Evolutionary conservation across 2,329 filamentous ascomycete genomes (phyloP).

Genomic region (Fusarium sp.): DNA sequence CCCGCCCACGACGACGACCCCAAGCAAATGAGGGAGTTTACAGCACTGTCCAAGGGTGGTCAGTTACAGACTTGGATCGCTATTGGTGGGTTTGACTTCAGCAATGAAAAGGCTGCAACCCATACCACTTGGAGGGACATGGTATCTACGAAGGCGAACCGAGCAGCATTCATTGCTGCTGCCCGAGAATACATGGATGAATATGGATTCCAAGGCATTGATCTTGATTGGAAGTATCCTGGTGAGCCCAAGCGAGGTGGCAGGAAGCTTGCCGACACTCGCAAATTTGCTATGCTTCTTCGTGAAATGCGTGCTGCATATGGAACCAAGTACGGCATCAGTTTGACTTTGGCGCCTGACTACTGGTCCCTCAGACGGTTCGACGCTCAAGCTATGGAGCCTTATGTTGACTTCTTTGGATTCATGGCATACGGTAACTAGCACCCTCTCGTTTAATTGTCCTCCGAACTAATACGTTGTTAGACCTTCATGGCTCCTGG

Average conservation of each 20-base stretch:
- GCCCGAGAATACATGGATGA: constrained; percentile 40
- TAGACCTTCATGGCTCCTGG: constrained; percentile 59
- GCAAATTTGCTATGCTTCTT: constrained; percentile 55
- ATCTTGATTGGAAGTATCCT: constrained; percentile 65
- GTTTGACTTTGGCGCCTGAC: constrained; percentile 54
- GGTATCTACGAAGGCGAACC: constrained; percentile 40
- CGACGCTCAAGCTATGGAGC: constrained; percentile 55
- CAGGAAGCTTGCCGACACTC: constrained; percentile 50
- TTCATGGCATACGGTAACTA: constrained; percentile 57
- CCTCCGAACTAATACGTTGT: not conserved
- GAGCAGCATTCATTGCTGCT: constrained; percentile 57
- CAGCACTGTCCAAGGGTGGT: constrained; percentile 9
- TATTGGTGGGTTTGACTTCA: constrained; percentile 61
- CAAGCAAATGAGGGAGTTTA: constrained; percentile 25
- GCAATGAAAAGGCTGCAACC: constrained; percentile 49
- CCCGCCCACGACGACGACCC: constrained; percentile 18
- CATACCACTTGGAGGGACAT: constrained; percentile 53
- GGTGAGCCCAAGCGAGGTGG: constrained; percentile 56
- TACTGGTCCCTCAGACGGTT: constrained; percentile 59
- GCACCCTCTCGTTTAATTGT: too few species aligned
- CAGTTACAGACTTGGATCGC: constrained; percentile 57
- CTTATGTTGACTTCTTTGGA: constrained; percentile 56
- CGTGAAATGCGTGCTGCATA: constrained; percentile 53
- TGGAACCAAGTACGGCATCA: constrained; percentile 58
- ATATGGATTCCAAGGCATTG: constrained; percentile 55